These are phyloP conservation scores for Raddia guianensis DNA, from an alignment of 176 grass and related monocot genomes.

Conservation along the genomic window DNA sequence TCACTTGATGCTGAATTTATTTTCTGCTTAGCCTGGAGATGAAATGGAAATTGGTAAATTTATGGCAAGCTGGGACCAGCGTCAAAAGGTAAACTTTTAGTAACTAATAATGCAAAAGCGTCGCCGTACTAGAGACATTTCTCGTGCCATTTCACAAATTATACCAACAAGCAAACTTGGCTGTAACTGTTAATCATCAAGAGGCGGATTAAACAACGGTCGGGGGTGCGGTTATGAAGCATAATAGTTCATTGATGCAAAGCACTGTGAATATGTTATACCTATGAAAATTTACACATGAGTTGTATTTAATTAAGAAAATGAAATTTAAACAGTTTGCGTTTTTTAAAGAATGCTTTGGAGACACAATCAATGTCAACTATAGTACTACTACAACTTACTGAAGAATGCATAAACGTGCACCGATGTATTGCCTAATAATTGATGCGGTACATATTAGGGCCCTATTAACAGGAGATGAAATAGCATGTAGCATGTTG, in stretches of 20 bases:
- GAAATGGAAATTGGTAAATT: slow-evolving; percentile 2
- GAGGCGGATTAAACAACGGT: not conserved
- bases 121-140: not conserved
- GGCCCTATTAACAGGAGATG: slow-evolving; percentile 18
- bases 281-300: not conserved
- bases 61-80: not conserved
- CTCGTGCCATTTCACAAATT: not conserved
- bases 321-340: not conserved
- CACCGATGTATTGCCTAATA: not conserved
- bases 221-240: not conserved
- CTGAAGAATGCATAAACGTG: not conserved
- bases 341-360: not conserved
- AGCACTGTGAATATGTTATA: not conserved
- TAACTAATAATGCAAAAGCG: not conserved
- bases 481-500: slow-evolving; percentile 26
- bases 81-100: not conserved
- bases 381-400: not conserved
- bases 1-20: slow-evolving; percentile 11
- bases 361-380: not conserved
- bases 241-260: not conserved
- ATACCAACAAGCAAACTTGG: slow-evolving; percentile 6
- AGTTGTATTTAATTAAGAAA: not conserved
- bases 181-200: not conserved
- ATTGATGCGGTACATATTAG: slow-evolving; percentile 35
- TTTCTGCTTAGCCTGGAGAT: slow-evolving; percentile 27